Conservation (phyloP, 805 yeast species). For the Candida yuanshanica region DNA sequence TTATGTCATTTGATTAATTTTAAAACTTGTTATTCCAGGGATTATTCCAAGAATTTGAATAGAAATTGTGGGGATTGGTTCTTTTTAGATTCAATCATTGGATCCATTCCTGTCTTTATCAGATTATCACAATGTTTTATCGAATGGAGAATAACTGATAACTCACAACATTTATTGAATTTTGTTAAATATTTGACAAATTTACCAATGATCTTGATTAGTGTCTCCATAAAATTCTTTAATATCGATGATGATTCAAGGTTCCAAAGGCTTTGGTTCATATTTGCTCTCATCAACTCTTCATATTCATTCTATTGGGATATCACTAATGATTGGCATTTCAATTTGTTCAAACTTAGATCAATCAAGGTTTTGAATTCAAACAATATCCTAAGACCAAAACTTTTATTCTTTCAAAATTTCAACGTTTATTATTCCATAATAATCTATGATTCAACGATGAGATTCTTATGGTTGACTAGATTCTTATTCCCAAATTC, state of each 20-base stretch:
- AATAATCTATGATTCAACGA: constrained; percentile 50
- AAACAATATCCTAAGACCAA: constrained; percentile 23
- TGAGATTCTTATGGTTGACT: constrained; percentile 76
- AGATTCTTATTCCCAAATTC: constrained; percentile 35
- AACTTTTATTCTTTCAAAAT: constrained; percentile 2
- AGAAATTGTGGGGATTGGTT: constrained; percentile 29
- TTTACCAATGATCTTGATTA: constrained; percentile 43
- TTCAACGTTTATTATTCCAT: constrained; percentile 47
- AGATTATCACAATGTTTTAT: constrained; percentile 76
- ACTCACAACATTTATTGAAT: constrained; percentile 58
- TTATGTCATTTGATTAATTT: constrained; percentile 39
- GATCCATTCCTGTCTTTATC: constrained; percentile 59
- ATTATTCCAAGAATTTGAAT: constrained; percentile 21
- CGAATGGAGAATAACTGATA: constrained; percentile 52
- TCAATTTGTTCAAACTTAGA: constrained; percentile 41
- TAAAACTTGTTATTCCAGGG: constrained; percentile 29
- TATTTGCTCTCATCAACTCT: constrained; percentile 57
- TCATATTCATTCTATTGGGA: constrained; percentile 87
- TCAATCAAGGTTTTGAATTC: constrained; percentile 10
- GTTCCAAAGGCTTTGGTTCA: constrained; percentile 20
- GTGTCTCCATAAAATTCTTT: constrained; percentile 21
- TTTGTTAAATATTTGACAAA: constrained; percentile 69
- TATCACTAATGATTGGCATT: constrained; percentile 81
- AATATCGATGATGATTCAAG: constrained; percentile 3
- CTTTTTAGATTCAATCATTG: constrained; percentile 30